Evolutionary conservation across 2,329 filamentous ascomycete genomes (phyloP).

Genomic region (Talaromyces atroroseus): DNA sequence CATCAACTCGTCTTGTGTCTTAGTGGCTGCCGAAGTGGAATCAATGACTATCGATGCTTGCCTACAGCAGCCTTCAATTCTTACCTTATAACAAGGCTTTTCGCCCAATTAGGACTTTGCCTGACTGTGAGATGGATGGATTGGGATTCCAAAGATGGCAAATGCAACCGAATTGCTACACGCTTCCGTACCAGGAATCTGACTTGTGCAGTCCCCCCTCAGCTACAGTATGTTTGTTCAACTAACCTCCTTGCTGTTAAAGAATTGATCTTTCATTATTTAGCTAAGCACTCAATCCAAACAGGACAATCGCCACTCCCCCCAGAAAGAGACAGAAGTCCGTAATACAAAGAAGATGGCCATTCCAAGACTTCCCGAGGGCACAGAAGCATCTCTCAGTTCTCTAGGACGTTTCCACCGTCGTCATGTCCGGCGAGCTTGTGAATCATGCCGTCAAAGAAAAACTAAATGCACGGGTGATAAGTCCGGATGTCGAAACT

Average conservation of each 20-base stretch:
- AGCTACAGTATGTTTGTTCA: conserved; percentile 22
- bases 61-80: neutral
- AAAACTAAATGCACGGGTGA: conserved; percentile 45
- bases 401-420: conserved; percentile 32
- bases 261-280: neutral
- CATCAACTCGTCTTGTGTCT: neutral
- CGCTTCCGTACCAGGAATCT: conserved; percentile 26
- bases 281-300: neutral
- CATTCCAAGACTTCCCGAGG: conserved; percentile 32
- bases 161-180: conserved; percentile 28
- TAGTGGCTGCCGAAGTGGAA: neutral
- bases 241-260: neutral
- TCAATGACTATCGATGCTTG: conserved; percentile 11
- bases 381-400: conserved; percentile 27
- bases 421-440: conserved; percentile 36
- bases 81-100: conserved; percentile 1
- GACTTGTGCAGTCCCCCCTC: conserved; percentile 26
- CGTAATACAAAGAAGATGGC: conserved; percentile 29
- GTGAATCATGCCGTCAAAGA: conserved; percentile 41
- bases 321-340: conserved; percentile 20
- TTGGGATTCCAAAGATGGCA: conserved; percentile 26
- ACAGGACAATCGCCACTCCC: conserved; percentile 24
- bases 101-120: neutral
- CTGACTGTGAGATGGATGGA: conserved; percentile 23
- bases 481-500: conserved; percentile 40